phyloP scores from a whole-genome alignment of 192 early-diverging fungal species.

The Piromyces finnis region DNA sequence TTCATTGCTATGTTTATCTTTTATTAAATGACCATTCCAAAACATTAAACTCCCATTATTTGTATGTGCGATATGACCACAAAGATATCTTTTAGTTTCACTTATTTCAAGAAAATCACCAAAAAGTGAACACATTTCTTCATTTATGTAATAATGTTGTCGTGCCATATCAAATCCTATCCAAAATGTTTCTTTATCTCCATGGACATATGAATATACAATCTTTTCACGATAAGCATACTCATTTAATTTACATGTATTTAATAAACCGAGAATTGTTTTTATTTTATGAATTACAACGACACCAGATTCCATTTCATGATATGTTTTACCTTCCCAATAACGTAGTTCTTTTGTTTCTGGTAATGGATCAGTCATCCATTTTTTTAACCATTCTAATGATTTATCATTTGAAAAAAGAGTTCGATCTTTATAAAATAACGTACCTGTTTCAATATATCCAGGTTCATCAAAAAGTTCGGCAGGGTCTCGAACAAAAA shows the following conservation, averaged over 20 bases:
- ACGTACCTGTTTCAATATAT: constrained; percentile 22
- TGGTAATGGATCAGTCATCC: constrained; percentile 17
- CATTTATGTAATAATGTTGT: constrained; percentile 12
- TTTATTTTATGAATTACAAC: constrained; percentile 29
- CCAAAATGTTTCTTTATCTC: constrained; percentile 63
- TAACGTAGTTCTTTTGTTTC: constrained; percentile 16
- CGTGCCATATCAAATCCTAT: constrained; percentile 37
- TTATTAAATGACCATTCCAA: no score
- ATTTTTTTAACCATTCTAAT: constrained; percentile 20
- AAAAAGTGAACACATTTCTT: no score
- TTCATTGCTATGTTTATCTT: no score
- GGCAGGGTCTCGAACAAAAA: constrained; percentile 38
- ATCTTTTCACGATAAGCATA: constrained; percentile 23
- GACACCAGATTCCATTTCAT: constrained; percentile 43
- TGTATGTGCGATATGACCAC: no score
- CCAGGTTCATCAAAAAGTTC: constrained; percentile 22
- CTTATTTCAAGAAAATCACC: no score
- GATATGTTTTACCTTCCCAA: constrained; percentile 6
- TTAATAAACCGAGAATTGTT: constrained; percentile 24
- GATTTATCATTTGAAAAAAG: constrained; percentile 6
- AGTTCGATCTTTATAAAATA: constrained; percentile 49
- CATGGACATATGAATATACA: constrained; percentile 21
- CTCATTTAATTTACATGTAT: constrained; percentile 15
- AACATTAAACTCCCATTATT: no score
- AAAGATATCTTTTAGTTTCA: no score